Percentiles rank a stretch among this genome's conserved stretches.
Conservation (phyloP, 805 yeast genomes). For the Nakazawaea molendinolei region DNA sequence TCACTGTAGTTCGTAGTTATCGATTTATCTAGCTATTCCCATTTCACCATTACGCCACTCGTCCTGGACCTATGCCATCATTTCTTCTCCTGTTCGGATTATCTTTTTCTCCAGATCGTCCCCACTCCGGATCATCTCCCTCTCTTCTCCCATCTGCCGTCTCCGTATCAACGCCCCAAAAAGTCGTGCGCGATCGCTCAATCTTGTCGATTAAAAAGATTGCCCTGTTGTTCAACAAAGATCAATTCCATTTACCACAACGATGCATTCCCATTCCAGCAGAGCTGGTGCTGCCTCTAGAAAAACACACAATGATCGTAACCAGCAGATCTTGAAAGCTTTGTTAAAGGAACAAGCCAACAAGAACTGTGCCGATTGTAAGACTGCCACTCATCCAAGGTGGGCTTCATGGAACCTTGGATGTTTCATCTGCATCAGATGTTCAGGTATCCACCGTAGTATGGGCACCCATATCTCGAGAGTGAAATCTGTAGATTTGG, state of each 20-base stretch:
- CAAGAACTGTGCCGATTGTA: slow-evolving; percentile 86
- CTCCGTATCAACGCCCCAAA: too few species aligned
- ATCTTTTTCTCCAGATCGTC: too few species aligned
- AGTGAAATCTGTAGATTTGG: slow-evolving; percentile 91
- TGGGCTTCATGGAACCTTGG: slow-evolving; percentile 99
- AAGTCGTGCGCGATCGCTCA: too few species aligned
- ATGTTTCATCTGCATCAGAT: slow-evolving; percentile 84
- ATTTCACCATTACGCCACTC: too few species aligned
- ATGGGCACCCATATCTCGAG: slow-evolving; percentile 94
- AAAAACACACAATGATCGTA: slow-evolving; percentile 32
- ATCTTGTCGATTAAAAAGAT: too few species aligned
- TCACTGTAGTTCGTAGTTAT: not conserved
- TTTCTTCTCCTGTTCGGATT: too few species aligned
- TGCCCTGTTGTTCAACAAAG: not conserved
- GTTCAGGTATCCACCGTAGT: slow-evolving; percentile 93
- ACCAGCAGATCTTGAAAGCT: slow-evolving; percentile 66
- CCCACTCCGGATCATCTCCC: too few species aligned
- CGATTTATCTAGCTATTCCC: not conserved
- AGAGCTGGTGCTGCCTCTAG: slow-evolving; percentile 8
- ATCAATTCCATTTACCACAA: not conserved
- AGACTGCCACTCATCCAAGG: slow-evolving; percentile 81
- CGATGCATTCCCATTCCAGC: not conserved
- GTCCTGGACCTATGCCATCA: too few species aligned
- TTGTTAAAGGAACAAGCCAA: slow-evolving; percentile 74
- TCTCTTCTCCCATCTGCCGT: too few species aligned